Percentiles rank a stretch among this genome's conserved stretches.
These are phyloP conservation scores for Volvox carteri DNA, from an alignment of 163 green algal genomes.

Conservation along the genomic window DNA sequence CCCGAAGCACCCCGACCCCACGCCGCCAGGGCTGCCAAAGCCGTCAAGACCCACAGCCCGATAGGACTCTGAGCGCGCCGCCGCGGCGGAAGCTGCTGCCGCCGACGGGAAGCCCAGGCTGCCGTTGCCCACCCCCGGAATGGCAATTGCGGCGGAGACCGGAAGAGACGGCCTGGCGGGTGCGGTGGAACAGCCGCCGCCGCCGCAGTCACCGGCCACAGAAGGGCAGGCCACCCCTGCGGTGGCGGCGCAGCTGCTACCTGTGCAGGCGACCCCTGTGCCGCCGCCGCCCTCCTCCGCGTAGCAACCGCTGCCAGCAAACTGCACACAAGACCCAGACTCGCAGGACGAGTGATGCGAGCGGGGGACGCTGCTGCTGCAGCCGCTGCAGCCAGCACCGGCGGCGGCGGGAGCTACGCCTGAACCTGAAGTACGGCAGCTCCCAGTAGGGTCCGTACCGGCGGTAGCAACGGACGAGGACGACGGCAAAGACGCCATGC, in stretches of 20 bases:
- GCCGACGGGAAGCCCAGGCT: neutral
- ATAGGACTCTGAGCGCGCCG: neutral
- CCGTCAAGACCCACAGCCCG: neutral
- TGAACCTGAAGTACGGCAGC: no score
- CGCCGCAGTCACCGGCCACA: neutral
- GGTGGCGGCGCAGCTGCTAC: neutral
- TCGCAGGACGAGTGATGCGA: constrained; percentile 29
- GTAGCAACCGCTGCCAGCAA: neutral
- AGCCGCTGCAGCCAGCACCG: neutral
- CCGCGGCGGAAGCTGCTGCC: neutral
- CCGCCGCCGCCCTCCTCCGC: neutral
- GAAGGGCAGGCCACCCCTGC: neutral
- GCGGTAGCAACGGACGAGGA: neutral
- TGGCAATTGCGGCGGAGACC: constrained; percentile 32
- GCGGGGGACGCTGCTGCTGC: neutral
- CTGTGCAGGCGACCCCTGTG: neutral
- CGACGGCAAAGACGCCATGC: neutral
- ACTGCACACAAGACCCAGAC: neutral
- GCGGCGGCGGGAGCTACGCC: neutral
- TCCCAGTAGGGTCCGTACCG: no score
- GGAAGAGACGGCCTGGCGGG: neutral
- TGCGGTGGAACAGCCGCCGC: neutral
- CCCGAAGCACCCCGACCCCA: neutral
- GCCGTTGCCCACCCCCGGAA: constrained; percentile 6
- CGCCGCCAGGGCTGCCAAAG: neutral